A percentile compares a stretch with the other conserved stretches of the same genome.
Conservation (phyloP, 176 grass and related monocot genomes). For the Zoysia pacifica region DNA sequence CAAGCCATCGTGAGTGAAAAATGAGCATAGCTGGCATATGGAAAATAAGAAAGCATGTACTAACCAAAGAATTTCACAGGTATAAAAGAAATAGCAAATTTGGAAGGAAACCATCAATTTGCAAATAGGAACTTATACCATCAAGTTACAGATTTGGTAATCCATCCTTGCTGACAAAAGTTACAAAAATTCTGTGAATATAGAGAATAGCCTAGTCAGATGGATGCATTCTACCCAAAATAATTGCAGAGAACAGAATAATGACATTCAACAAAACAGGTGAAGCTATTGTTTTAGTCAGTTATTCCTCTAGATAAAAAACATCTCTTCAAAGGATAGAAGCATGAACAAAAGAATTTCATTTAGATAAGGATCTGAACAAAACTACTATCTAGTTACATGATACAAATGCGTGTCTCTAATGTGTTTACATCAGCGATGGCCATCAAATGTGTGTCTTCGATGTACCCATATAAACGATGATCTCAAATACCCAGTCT, state of each 20-base stretch:
- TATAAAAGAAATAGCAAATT: not conserved
- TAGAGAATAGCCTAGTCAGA: not conserved
- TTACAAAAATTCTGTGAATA: slow-evolving; percentile 74
- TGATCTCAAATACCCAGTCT: too few relatives aligned
- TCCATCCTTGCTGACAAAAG: slow-evolving; percentile 82
- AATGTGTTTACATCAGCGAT: too few relatives aligned
- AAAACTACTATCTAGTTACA: not conserved
- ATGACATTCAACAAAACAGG: not conserved
- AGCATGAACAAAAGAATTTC: not conserved
- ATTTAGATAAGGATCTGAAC: not conserved
- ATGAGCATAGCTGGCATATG: not conserved
- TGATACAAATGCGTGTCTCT: not conserved
- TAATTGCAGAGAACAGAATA: not conserved
- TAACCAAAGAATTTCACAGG: not conserved
- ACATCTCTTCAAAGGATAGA: not conserved
- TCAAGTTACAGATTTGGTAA: slow-evolving; percentile 81
- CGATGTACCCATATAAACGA: too few relatives aligned
- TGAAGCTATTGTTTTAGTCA: slow-evolving; percentile 24
- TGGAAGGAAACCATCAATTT: not conserved
- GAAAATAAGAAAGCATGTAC: not conserved
- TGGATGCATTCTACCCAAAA: not conserved
- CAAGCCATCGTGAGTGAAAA: too few relatives aligned
- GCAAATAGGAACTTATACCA: slow-evolving; percentile 43
- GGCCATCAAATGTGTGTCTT: too few relatives aligned
- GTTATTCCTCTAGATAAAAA: slow-evolving; percentile 19